A percentile compares a stretch with the other conserved stretches of the same genome.
Conservation (phyloP, 2,329 filamentous ascomycete species). For the Aureobasidium sp. region DNA sequence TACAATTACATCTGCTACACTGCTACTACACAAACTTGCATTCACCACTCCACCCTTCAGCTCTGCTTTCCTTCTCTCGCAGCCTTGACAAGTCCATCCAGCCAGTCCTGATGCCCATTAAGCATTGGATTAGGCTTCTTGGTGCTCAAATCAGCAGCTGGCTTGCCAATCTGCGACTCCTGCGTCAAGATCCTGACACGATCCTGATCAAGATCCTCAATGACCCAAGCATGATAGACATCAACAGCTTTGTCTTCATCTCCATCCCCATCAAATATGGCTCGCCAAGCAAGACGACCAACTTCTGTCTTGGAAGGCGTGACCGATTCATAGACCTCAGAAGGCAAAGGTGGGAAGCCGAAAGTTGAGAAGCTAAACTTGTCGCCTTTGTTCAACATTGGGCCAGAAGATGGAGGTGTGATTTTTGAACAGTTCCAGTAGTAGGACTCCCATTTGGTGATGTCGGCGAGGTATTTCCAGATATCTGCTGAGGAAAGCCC, state of each 20-base stretch:
- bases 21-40: background rate
- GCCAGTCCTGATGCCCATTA: constrained; percentile 33
- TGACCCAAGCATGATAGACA: constrained; percentile 32
- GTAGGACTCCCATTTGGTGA: constrained; percentile 30
- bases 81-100: constrained; percentile 29
- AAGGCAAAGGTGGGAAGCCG: constrained; percentile 29
- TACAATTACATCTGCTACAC: background rate
- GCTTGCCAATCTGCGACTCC: constrained; percentile 30
- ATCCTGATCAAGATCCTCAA: constrained; percentile 28
- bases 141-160: constrained; percentile 24
- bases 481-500: constrained; percentile 26
- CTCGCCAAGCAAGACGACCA: constrained; percentile 23
- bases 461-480: constrained; percentile 29
- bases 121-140: constrained; percentile 32
- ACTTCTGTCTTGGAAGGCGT: constrained; percentile 15
- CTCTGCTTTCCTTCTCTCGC: constrained; percentile 17
- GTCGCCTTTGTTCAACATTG: constrained; percentile 24
- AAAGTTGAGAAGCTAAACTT: constrained; percentile 32
- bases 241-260: constrained; percentile 24
- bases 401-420: constrained; percentile 23
- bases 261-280: constrained; percentile 21
- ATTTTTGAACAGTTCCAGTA: constrained; percentile 30
- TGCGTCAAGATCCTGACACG: constrained; percentile 32
- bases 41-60: background rate
- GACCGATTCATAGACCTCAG: constrained; percentile 23